Evolutionary conservation across 1,284 basidiomycete genomes (phyloP).

Genomic region (Marasmius tenuissimus): DNA sequence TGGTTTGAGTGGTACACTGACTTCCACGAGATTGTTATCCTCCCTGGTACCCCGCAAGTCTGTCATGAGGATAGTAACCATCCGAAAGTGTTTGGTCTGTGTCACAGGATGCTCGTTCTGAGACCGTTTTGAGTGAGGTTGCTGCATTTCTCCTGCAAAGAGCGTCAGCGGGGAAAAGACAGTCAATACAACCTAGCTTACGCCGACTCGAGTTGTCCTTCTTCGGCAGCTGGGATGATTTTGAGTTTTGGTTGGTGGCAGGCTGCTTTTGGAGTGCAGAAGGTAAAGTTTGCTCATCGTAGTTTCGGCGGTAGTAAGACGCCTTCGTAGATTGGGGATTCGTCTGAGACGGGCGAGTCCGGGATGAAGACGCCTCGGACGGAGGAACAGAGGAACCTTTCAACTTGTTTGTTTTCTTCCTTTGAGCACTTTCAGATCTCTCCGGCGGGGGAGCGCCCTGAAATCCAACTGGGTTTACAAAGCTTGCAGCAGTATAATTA

Average conservation of each 20-base stretch:
- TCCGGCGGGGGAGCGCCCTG: background rate
- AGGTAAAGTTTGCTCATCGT: constrained; percentile 23
- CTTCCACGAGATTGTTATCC: constrained; percentile 64
- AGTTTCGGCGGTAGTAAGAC: constrained; percentile 34
- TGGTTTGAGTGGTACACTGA: constrained; percentile 52
- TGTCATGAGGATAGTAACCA: constrained; percentile 66
- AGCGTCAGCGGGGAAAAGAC: background rate
- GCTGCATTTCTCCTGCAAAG: background rate
- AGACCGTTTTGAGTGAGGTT: constrained; percentile 3
- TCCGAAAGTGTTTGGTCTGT: constrained; percentile 25
- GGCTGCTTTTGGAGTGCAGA: background rate
- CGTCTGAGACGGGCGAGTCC: background rate
- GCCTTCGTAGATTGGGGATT: constrained; percentile 7
- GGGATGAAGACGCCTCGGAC: background rate
- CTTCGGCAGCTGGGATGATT: background rate
- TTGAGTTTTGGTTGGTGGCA: background rate
- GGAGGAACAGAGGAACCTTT: background rate
- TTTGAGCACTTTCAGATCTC: background rate
- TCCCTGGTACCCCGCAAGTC: constrained; percentile 51
- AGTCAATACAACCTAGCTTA: background rate
- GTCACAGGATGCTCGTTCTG: background rate
- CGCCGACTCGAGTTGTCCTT: background rate
- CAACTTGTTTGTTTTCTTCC: background rate
- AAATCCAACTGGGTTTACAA: background rate
- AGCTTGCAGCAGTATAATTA: too few relatives aligned